Evolutionary conservation across 2,329 filamentous ascomycete genomes (phyloP), one percentile per base, ranked within the genome.

Genomic region (Monosporascus sp.): DNA sequence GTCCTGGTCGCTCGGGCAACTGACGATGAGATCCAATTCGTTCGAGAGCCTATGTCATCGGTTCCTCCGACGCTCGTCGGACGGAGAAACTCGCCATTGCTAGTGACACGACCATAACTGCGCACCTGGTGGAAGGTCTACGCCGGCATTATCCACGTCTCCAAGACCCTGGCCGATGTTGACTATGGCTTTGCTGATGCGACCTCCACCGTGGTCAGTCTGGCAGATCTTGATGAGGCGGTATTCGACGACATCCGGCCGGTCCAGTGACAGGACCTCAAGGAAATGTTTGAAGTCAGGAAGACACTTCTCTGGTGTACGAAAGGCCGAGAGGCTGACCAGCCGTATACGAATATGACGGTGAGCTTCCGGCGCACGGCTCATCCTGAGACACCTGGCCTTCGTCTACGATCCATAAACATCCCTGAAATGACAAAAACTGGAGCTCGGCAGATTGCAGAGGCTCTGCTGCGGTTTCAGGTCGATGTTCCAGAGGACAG

Each of bases 261-360:
- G 3, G 40, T 34, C 26, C 51, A 34, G 40, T 59, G 52, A 5
- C 37, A 49, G 1, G 45, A 36, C 2, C 48, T 54, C 4, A 27
- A 63, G 47, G 20, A 44, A 19, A 9, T 62, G 1, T 63, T 66
- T 14, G 51, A 50, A 9, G 24, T 20, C 4, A 43, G 45, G 7
- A 54, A 52, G 19, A 61, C 43, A 26, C 3, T 64, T 7, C 27
- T 64, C 5, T 69, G 66, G 66, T 46, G 67, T 17, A 69, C 66
- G 3, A 17, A 49, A 7, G 62, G 56, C 7, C 48, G 54, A 7
- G 27, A 40, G 16, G 49, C 16, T 5, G 55, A 59, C 6, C 37
- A 64, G 17, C 65, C 62, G 1, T 64, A 53, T 27, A 41, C 57
- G 2, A 65, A 62, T 52, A 62, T 62, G 48, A 61, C 52, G 14